Evolutionary conservation across 768 basidiomycete genomes (phyloP), one percentile per base, ranked within the genome.

Genomic region (Psilocybe sp.): DNA sequence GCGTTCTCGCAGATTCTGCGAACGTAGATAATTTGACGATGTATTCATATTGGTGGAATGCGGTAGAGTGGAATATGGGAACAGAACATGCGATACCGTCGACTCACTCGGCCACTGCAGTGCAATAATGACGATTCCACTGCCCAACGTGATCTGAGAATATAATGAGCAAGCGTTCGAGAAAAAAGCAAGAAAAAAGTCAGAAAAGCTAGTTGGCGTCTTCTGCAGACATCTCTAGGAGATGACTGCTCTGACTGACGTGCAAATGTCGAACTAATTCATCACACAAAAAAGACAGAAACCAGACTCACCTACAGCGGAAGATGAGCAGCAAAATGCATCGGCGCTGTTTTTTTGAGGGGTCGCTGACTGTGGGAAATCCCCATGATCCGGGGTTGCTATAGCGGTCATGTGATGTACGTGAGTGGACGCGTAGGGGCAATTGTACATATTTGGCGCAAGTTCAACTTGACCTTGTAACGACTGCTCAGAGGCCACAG

Each of bases 251-350:
- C 76, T 46, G 79, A 80, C 80, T 82, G 80, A 81, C 80, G 78
- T 82, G 80, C 80, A 81, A 81, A 81, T 71, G 64, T 70, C 64
- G 60, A 56, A 60, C 67, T 47, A 64, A 60, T 52, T 81, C 79
- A 71, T 81, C 78, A 60, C 66, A 44, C 40, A 45, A 40, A 46
- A 13, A 12, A 23, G 33, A 14, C 19, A 43, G 47, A 14, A 40
- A 46, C 44, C 37, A 52, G 50, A 42, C 44, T 50, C 43, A 52
- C 55, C 23, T 28, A 7, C 23, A 28, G 7, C 23, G 23, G 23
- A 28, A 3, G 23, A 28, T 28, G 23, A 7, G 3, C 4, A 28
- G 23, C 23, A 28, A 28, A 28, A 28, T 28, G 23, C 23, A 7
- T 28, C 23, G 23, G 23, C 23, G 4, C 3, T 7, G 3, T 3